Percentiles rank a stretch among this genome's conserved stretches.
Conservation (phyloP, 108 stramenopile species). For the Skeletonema grethae region DNA sequence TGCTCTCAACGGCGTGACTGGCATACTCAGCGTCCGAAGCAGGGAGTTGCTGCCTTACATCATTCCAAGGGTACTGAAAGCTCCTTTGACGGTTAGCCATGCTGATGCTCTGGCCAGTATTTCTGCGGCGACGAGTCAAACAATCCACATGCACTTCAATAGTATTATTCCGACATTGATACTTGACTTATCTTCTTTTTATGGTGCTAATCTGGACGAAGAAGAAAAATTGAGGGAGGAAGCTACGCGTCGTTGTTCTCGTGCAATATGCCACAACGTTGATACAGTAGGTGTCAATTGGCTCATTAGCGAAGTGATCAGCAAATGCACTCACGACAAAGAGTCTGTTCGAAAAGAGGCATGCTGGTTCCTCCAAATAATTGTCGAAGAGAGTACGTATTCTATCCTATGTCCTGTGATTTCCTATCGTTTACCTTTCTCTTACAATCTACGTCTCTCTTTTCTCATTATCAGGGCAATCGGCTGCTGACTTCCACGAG, state of each 20-base stretch:
- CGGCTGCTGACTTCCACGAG: conserved; percentile 87
- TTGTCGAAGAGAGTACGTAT: conserved; percentile 83
- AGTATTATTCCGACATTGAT: conserved; percentile 79
- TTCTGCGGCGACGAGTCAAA: conserved; percentile 81
- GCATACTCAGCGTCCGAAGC: conserved; percentile 89
- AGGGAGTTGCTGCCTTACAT: conserved; percentile 93
- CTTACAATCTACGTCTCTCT: conserved; percentile 19
- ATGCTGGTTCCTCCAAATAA: conserved; percentile 76
- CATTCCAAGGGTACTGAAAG: conserved; percentile 85
- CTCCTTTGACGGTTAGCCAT: conserved; percentile 85
- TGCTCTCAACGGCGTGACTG: conserved; percentile 93
- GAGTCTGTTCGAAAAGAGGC: conserved; percentile 68
- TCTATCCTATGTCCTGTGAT: neutral
- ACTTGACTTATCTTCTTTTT: conserved; percentile 66
- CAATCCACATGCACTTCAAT: conserved; percentile 84
- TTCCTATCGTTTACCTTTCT: neutral
- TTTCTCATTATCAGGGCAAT: conserved; percentile 60
- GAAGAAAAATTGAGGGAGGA: conserved; percentile 65
- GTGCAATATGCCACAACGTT: conserved; percentile 66
- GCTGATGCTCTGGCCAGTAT: conserved; percentile 90
- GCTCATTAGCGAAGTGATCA: conserved; percentile 78
- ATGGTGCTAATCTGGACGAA: conserved; percentile 36
- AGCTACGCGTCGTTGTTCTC: conserved; percentile 61
- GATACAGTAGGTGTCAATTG: conserved; percentile 82
- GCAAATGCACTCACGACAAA: conserved; percentile 79